These are phyloP conservation scores for Debaryomyces udenii DNA, from an alignment of 1,139 yeast genomes.

Conservation along the genomic window DNA sequence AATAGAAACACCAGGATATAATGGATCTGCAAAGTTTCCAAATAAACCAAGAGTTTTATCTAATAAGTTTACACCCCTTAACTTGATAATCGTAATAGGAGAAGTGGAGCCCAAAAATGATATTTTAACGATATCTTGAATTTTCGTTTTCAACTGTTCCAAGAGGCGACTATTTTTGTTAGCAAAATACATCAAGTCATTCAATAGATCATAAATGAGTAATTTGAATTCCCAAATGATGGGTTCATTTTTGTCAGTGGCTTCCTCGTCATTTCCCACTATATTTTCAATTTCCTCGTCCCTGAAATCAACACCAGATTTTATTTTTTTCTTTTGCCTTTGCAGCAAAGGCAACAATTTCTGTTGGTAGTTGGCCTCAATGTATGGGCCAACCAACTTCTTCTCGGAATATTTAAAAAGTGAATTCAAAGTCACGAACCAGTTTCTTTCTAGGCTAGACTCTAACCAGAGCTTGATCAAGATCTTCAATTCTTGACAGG, in stretches of 20 bases:
- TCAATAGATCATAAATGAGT: slow-evolving; percentile 61
- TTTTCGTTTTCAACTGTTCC: slow-evolving; percentile 48
- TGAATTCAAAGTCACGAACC: slow-evolving; percentile 46
- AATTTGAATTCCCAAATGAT: slow-evolving; percentile 71
- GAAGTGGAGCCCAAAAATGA: slow-evolving; percentile 86
- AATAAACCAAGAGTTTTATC: slow-evolving; percentile 42
- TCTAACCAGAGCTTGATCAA: slow-evolving; percentile 47
- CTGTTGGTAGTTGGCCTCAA: slow-evolving; percentile 44
- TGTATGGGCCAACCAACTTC: slow-evolving; percentile 41
- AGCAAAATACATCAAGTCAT: slow-evolving; percentile 50
- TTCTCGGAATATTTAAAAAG: slow-evolving; percentile 42
- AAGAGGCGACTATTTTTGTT: slow-evolving; percentile 42
- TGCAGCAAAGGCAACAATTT: slow-evolving; percentile 48
- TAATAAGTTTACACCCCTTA: slow-evolving; percentile 67
- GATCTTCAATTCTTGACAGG: slow-evolving; percentile 39
- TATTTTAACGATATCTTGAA: slow-evolving; percentile 77
- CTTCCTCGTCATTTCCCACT: slow-evolving; percentile 33
- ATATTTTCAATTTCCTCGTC: slow-evolving; percentile 53
- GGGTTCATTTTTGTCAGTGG: slow-evolving; percentile 56
- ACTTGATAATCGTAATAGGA: slow-evolving; percentile 59
- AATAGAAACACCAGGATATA: slow-evolving; percentile 69
- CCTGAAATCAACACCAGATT: slow-evolving; percentile 35
- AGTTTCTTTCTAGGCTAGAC: slow-evolving; percentile 36
- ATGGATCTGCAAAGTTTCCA: slow-evolving; percentile 72
- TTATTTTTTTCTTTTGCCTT: slow-evolving; percentile 45